Base-by-base conservation (phyloP, 2,329 filamentous ascomycete genomes). In the Paracoccidioides brasiliensis region DNA sequence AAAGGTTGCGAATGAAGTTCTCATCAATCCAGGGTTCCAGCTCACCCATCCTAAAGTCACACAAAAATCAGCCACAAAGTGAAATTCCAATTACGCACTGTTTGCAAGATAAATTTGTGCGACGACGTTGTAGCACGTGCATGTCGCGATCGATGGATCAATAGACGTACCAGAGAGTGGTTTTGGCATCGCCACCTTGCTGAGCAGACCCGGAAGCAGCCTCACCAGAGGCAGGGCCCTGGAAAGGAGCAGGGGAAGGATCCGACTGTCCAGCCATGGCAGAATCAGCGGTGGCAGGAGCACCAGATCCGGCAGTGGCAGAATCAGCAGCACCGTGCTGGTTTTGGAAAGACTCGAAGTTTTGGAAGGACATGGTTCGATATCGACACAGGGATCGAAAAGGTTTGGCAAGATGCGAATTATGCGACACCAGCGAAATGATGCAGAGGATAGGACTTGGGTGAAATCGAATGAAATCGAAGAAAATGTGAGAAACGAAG, bases 1-100 rank as follows among this genome's bases (percentile, higher is more conserved):
- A 97, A 48, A 97, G 83, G 64, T 87, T 93, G 74, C 94, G 90
- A 68, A 98, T 88, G 72, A 97, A 98, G 74, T 91, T 94, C 77
- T 98, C 93, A 66, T 98, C 93, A 76, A 98, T 97, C 93, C 93
- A 98, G 33, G 90, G 88, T 74, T 97, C 91, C 61, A 98, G 85
- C 72, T 98, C 93, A 64, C 93, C 93, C 93, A 98, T 98, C 91
- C 90, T 95, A 59, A 28, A 22, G 22, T 22, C 22, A 22, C 22
- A 57, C 51, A n/a, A n/a, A 15, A 14, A 45, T 2, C 32, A 42
- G 32, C 52, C 15, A 14, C 3, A 46, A 46, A 10, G 14, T 12
- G 37, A 56, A 41, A 60, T 60, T 42, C 41, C 28, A 46, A 38
- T 49, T 28, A 28, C 32, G 35, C 38, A n/a, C n/a, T 15, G 44